Evolutionary conservation across 2,329 filamentous ascomycete species (phyloP).

Genomic region (Parastagonospora avenae): DNA sequence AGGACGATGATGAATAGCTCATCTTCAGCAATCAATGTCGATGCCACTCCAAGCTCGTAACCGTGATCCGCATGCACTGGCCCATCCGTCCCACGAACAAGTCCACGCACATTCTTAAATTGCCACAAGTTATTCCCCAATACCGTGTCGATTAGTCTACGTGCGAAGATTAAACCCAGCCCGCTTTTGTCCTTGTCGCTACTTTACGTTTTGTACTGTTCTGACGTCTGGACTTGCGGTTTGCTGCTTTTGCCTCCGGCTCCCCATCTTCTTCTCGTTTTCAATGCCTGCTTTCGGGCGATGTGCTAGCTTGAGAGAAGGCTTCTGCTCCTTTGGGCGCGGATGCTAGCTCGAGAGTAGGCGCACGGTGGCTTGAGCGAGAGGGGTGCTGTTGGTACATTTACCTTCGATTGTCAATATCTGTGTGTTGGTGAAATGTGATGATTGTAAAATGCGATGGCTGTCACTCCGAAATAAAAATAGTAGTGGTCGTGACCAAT

Average conservation of each 20-base stretch:
- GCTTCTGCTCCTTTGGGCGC: too few relatives aligned
- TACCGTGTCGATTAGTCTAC: conserved; percentile 95
- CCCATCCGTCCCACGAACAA: not conserved
- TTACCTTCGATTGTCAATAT: too few relatives aligned
- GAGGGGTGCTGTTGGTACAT: too few relatives aligned
- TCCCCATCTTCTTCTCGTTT: conserved; percentile 6
- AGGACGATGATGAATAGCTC: conserved; percentile 56
- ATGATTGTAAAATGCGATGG: too few relatives aligned
- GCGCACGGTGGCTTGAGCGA: too few relatives aligned
- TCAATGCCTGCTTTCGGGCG: conserved; percentile 26
- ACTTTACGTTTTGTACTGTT: conserved; percentile 42
- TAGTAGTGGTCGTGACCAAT: too few relatives aligned
- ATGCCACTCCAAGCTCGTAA: not conserved
- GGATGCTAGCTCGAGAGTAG: too few relatives aligned
- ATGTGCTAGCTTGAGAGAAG: not conserved
- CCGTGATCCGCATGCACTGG: not conserved
- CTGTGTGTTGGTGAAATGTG: too few relatives aligned
- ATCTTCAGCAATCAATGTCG: not conserved
- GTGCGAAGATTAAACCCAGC: conserved; percentile 74
- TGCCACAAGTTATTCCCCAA: conserved; percentile 73
- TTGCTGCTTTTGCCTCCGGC: conserved; percentile 36
- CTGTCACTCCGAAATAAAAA: too few relatives aligned
- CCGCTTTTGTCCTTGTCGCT: conserved; percentile 29
- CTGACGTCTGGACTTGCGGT: conserved; percentile 24
- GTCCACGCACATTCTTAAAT: conserved; percentile 90